Conservation (phyloP, 768 basidiomycete species). For the Botryobasidium botryosum region DNA sequence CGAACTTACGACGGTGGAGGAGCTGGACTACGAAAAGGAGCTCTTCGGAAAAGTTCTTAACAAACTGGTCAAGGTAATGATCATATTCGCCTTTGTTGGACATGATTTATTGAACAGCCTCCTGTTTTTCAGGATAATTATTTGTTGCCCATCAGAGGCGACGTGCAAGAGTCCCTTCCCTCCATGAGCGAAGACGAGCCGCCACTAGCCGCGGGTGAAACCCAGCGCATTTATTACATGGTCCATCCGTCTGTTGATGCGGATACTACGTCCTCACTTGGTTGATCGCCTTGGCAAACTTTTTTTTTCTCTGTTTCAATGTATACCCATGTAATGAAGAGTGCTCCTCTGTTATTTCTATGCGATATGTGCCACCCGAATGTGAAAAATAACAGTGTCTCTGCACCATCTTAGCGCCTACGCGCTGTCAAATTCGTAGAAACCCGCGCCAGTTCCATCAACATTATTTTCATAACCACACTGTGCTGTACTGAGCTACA, state of each 20-base stretch:
- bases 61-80: conserved; percentile 75
- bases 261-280: conserved; percentile 27
- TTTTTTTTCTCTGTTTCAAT: too few species aligned
- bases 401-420: too few species aligned
- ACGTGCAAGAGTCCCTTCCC: conserved; percentile 62
- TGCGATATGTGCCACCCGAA: too few species aligned
- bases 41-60: conserved; percentile 75
- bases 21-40: conserved; percentile 81
- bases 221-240: conserved; percentile 67
- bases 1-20: conserved; percentile 67
- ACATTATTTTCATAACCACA: too few species aligned
- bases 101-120: background rate
- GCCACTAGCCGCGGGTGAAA: conserved; percentile 25
- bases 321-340: too few species aligned
- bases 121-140: conserved; percentile 51
- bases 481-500: too few species aligned
- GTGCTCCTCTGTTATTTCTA: too few species aligned
- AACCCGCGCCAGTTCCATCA: too few species aligned
- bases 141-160: conserved; percentile 66
- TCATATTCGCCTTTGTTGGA: background rate
- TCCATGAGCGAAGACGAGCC: conserved; percentile 43
- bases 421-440: too few species aligned
- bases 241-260: conserved; percentile 79
- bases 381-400: too few species aligned
- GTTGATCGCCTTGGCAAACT: too few species aligned